phyloP scores from a whole-genome alignment of 257 asterid genomes.

The Datura wrightii region DNA sequence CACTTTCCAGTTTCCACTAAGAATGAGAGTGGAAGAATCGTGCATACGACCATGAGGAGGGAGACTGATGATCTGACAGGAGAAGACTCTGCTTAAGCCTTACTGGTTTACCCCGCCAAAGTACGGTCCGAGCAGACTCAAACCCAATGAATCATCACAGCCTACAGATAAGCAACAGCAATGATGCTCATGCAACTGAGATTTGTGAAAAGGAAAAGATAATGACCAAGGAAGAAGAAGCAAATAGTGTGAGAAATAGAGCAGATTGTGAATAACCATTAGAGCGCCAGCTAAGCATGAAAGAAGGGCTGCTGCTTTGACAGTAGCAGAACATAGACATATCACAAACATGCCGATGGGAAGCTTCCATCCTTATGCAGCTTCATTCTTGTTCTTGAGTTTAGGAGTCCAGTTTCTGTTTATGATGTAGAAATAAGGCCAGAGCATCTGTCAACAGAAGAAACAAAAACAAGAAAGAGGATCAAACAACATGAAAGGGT shows the following conservation, averaged over 20 bases:
- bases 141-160: not conserved
- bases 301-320: not conserved
- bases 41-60: not conserved
- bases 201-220: not conserved
- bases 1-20: not conserved
- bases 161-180: not conserved
- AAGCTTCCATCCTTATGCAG: not conserved
- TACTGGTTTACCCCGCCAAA: not conserved
- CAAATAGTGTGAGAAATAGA: not conserved
- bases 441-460: not conserved
- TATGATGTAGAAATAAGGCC: not conserved
- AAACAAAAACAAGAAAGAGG: not conserved
- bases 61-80: constrained; percentile 18
- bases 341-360: not conserved
- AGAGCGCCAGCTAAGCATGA: constrained; percentile 9
- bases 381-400: not conserved
- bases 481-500: not conserved
- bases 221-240: not conserved
- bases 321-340: not conserved
- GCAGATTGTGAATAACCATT: not conserved
- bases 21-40: not conserved
- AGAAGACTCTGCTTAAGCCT: not conserved
- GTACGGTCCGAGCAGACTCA: not conserved
- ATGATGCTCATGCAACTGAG: not conserved
- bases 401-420: not conserved